Percentiles rank a stretch among this genome's conserved stretches.
phyloP scores from a whole-genome alignment of 108 stramenopile genomes.

The Cyclostephanos invisitatus region DNA sequence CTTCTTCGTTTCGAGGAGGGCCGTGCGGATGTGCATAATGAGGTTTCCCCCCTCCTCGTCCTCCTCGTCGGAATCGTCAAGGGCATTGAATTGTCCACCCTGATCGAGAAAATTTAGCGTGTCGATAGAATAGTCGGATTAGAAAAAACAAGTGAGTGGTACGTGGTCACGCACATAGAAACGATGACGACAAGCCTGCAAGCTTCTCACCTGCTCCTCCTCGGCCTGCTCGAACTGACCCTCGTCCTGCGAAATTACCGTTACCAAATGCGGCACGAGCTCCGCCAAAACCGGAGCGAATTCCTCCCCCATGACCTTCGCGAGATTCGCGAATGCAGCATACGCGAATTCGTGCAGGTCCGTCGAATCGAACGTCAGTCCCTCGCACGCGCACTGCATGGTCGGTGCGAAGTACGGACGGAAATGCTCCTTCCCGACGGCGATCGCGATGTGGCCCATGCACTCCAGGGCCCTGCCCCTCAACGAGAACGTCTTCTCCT shows the following conservation, averaged over 20 bases:
- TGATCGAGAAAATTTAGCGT: slow-evolving; percentile 8
- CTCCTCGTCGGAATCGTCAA: slow-evolving; percentile 91
- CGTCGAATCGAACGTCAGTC: slow-evolving; percentile 81
- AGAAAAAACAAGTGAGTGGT: slow-evolving; percentile 10
- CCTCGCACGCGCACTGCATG: slow-evolving; percentile 88
- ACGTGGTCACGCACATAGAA: slow-evolving; percentile 16
- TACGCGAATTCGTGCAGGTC: slow-evolving; percentile 96
- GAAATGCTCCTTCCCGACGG: slow-evolving; percentile 92
- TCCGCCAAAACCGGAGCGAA: slow-evolving; percentile 89
- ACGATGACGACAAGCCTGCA: slow-evolving; percentile 33
- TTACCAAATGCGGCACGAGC: slow-evolving; percentile 90
- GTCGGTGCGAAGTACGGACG: slow-evolving; percentile 93
- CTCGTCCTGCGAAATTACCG: slow-evolving; percentile 83
- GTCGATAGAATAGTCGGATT: not conserved
- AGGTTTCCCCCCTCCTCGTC: slow-evolving; percentile 76
- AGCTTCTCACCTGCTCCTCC: slow-evolving; percentile 57
- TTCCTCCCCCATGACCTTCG: slow-evolving; percentile 96
- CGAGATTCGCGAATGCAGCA: slow-evolving; percentile 94
- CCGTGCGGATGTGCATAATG: slow-evolving; percentile 90
- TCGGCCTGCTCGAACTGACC: slow-evolving; percentile 76
- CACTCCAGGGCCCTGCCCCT: slow-evolving; percentile 97
- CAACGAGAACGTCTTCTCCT: slow-evolving; percentile 79
- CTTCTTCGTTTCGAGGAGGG: slow-evolving; percentile 94
- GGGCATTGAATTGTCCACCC: slow-evolving; percentile 66
- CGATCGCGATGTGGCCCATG: slow-evolving; percentile 99